Evolutionary conservation across 208 protist species (phyloP).

Genomic region (Angomonas ambiguus): DNA sequence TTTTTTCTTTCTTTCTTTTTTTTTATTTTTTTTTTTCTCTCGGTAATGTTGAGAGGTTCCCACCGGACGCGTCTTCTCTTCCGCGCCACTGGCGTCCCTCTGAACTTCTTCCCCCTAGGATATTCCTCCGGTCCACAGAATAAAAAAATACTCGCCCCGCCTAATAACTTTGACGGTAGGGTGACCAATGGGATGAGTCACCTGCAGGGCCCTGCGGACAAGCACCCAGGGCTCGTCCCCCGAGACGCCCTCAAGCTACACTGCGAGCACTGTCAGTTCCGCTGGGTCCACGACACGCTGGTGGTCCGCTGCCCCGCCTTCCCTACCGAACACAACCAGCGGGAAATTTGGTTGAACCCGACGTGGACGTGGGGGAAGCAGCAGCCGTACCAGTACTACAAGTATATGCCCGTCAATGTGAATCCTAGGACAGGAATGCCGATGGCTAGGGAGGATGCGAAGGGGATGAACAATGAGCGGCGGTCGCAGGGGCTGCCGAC

Average conservation of each 20-base stretch:
- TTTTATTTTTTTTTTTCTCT: too few relatives aligned
- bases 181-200: constrained; percentile 58
- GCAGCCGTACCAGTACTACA: constrained; percentile 82
- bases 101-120: constrained; percentile 77
- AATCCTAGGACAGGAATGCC: constrained; percentile 73
- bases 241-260: constrained; percentile 69
- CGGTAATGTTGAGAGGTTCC: constrained; percentile 15
- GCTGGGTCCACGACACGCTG: constrained; percentile 79
- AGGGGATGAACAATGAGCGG: constrained; percentile 85
- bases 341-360: constrained; percentile 80
- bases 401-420: constrained; percentile 69
- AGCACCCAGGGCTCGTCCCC: constrained; percentile 45
- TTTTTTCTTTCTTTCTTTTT: too few relatives aligned
- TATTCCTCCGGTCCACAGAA: constrained; percentile 63
- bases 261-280: constrained; percentile 73
- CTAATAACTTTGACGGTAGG: constrained; percentile 64
- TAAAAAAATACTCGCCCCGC: constrained; percentile 41
- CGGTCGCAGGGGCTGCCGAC: constrained; percentile 69
- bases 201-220: constrained; percentile 47
- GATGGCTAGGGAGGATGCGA: constrained; percentile 71
- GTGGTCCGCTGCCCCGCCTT: constrained; percentile 68
- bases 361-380: constrained; percentile 87
- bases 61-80: constrained; percentile 5
- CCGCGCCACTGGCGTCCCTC: constrained; percentile 17
- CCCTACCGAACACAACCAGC: constrained; percentile 66